phyloP scores from a whole-genome alignment of 2,329 filamentous ascomycete genomes.

The Xylariales sp. region DNA sequence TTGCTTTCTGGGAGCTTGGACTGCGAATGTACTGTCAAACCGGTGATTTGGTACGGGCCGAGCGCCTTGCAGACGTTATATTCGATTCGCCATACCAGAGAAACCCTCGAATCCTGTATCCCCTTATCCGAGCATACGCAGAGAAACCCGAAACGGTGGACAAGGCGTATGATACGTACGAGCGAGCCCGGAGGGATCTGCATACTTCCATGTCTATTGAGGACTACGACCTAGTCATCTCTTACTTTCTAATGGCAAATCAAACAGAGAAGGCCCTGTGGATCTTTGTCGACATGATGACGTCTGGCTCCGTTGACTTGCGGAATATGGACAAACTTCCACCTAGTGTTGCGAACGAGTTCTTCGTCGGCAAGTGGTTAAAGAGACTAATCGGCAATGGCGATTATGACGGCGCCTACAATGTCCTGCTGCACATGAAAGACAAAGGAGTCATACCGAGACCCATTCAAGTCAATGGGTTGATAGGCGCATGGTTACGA shows the following conservation, averaged over 20 bases:
- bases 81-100: constrained; percentile 38
- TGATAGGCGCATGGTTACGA: constrained; percentile 75
- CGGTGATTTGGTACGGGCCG: constrained; percentile 55
- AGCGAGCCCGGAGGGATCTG: constrained; percentile 57
- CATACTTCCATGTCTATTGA: constrained; percentile 59
- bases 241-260: constrained; percentile 63
- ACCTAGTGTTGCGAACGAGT: constrained; percentile 59
- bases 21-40: constrained; percentile 57
- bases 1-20: constrained; percentile 60
- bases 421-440: constrained; percentile 73
- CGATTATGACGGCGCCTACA: constrained; percentile 64
- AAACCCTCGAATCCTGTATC: constrained; percentile 56
- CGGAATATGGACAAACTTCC: constrained; percentile 39
- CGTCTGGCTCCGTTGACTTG: constrained; percentile 49
- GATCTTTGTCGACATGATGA: constrained; percentile 89
- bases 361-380: constrained; percentile 85
- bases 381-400: constrained; percentile 74
- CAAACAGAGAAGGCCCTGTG: constrained; percentile 64
- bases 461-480: constrained; percentile 73
- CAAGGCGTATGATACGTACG: constrained; percentile 64
- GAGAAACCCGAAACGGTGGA: constrained; percentile 42
- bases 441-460: constrained; percentile 62
- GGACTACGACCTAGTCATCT: constrained; percentile 72
- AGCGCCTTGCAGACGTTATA: constrained; percentile 50
- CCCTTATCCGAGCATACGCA: constrained; percentile 65